Evolutionary conservation across 1,284 basidiomycete genomes (phyloP).

Genomic region (Puccinia triticina): DNA sequence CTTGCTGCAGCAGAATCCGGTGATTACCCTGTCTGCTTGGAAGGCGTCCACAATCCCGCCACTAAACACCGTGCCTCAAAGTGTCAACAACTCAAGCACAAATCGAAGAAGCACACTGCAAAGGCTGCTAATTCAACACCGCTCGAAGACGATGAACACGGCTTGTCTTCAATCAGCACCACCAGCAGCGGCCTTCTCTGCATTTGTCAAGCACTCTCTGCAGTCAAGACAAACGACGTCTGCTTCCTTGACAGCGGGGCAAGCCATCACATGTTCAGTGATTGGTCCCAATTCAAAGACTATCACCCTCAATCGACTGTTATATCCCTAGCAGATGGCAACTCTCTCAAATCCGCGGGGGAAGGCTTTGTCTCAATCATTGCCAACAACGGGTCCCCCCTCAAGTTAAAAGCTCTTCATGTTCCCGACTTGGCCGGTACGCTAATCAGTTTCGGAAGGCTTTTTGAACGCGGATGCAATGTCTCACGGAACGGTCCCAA

Average conservation of each 20-base stretch:
- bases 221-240: background rate
- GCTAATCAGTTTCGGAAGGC: background rate
- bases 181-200: background rate
- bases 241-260: constrained; percentile 12
- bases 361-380: too few relatives aligned
- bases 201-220: background rate
- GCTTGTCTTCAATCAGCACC: background rate
- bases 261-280: constrained; percentile 7
- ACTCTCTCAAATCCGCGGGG: background rate
- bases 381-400: background rate
- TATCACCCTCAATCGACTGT: background rate
- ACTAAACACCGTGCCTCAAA: background rate
- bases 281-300: background rate
- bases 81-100: background rate
- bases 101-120: background rate
- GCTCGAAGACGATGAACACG: background rate
- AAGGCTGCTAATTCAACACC: background rate
- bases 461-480: background rate
- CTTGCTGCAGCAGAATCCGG: background rate
- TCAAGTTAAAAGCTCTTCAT: background rate
- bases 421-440: background rate
- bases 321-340: background rate
- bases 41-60: background rate
- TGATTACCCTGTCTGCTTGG: background rate
- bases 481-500: background rate